A percentile compares a stretch with the other conserved stretches of the same genome.
Evolutionary conservation across 371 early-diverging fungal species (phyloP).

Genomic region (Vairimorpha apis): DNA sequence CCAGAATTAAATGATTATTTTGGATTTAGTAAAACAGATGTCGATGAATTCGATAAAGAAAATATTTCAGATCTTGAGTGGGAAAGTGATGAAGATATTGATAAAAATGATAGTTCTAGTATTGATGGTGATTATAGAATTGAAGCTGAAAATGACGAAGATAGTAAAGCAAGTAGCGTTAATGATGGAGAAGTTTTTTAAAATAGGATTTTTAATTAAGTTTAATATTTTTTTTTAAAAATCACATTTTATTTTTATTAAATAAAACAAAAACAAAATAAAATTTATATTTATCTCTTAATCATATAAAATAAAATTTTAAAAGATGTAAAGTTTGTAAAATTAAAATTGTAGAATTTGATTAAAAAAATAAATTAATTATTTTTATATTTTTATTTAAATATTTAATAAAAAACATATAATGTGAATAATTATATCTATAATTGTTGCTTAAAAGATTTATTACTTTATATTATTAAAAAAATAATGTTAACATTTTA

Average conservation of each 20-base stretch:
- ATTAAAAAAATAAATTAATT: too few relatives aligned
- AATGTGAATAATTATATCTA: too few relatives aligned
- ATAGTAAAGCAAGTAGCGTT: not conserved
- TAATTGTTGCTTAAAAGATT: too few relatives aligned
- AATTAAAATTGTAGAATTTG: too few relatives aligned
- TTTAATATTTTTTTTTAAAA: too few relatives aligned
- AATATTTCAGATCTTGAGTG: constrained; percentile 14
- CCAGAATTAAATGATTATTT: constrained; percentile 19
- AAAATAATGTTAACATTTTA: too few relatives aligned
- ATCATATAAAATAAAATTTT: too few relatives aligned
- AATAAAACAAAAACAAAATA: not conserved
- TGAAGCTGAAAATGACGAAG: constrained; percentile 2
- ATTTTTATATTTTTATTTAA: too few relatives aligned
- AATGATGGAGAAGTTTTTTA: not conserved
- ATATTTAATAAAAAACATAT: too few relatives aligned
- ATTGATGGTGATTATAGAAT: constrained; percentile 21
- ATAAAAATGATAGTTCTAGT: constrained; percentile 2
- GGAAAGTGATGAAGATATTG: not conserved
- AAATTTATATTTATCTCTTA: constrained; percentile 6
- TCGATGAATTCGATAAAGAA: constrained; percentile 19
- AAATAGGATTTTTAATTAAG: not conserved
- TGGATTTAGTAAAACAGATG: constrained; percentile 9
- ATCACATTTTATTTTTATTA: not conserved
- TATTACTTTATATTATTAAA: too few relatives aligned
- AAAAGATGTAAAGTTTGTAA: too few relatives aligned